These are phyloP conservation scores for Eucalyptus pauciflora DNA, from an alignment of 345 rosid genomes.

Conservation along the genomic window DNA sequence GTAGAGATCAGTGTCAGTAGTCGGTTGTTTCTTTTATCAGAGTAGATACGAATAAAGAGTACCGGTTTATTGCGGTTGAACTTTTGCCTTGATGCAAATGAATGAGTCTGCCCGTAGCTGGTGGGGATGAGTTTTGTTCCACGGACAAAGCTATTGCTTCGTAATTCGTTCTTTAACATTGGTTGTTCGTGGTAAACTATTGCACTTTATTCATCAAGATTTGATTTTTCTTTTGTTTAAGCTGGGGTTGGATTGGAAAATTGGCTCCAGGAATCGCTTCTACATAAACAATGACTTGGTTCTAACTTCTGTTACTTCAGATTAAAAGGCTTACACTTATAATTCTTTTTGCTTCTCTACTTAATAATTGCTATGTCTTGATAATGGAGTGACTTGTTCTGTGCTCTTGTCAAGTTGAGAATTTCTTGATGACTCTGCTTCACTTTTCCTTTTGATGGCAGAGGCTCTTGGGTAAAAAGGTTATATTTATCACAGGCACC, in stretches of 20 bases:
- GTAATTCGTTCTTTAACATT: not conserved
- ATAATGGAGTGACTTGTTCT: not conserved
- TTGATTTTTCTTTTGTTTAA: not conserved
- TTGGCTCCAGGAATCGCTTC: not conserved
- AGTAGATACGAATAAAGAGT: not conserved
- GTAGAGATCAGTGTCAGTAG: not conserved
- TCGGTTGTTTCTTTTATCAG: not conserved
- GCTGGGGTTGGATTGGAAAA: not conserved
- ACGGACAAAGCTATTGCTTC: not conserved
- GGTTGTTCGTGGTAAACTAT: not conserved
- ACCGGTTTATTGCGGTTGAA: not conserved
- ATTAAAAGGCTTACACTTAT: not conserved
- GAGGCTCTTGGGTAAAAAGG: constrained; percentile 83
- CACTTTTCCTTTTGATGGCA: constrained; percentile 21
- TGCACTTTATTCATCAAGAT: not conserved
- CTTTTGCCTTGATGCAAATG: not conserved
- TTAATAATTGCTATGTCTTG: not conserved
- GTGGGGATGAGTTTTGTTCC: not conserved
- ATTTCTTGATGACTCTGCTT: not conserved
- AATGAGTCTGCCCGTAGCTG: not conserved
- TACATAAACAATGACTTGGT: not conserved
- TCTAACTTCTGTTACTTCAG: not conserved
- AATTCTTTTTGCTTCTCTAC: not conserved
- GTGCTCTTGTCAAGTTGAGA: not conserved
- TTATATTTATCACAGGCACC: constrained; percentile 78